Conservation (phyloP, 805 yeast species). For the Ogataea sp. region DNA sequence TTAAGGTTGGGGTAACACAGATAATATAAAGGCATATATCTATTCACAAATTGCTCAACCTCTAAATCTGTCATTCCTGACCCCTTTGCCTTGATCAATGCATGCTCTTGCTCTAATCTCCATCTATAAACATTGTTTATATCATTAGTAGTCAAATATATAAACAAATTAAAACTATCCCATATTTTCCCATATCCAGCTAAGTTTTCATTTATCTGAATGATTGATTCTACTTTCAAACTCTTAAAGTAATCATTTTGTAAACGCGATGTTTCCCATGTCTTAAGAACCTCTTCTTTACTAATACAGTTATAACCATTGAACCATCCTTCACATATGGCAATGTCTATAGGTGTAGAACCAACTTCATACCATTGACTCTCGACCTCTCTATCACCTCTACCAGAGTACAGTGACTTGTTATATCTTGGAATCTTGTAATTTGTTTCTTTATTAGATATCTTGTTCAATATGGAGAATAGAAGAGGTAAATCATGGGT, state of each 20-base stretch:
- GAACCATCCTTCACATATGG: slow-evolving; percentile 93
- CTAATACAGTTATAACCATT: slow-evolving; percentile 49
- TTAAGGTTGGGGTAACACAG: slow-evolving; percentile 41
- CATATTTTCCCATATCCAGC: slow-evolving; percentile 44
- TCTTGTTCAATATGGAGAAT: slow-evolving; percentile 25
- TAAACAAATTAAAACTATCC: slow-evolving; percentile 49
- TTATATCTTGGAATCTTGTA: slow-evolving; percentile 63
- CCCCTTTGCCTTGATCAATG: slow-evolving; percentile 44
- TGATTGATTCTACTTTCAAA: slow-evolving; percentile 13
- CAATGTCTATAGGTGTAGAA: slow-evolving; percentile 42
- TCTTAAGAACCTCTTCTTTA: slow-evolving; percentile 18
- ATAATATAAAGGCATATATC: slow-evolving; percentile 83
- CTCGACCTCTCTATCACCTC: slow-evolving; percentile 61
- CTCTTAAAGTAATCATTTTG: background rate
- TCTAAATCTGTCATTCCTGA: slow-evolving; percentile 73
- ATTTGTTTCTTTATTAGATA: slow-evolving; percentile 18
- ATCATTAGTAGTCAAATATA: slow-evolving; percentile 53
- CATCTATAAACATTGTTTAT: slow-evolving; percentile 63
- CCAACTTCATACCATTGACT: slow-evolving; percentile 28
- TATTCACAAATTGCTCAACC: slow-evolving; percentile 61
- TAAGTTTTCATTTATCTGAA: slow-evolving; percentile 46
- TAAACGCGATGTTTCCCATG: slow-evolving; percentile 19
- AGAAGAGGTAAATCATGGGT: slow-evolving; percentile 69
- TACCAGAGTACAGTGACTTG: slow-evolving; percentile 61
- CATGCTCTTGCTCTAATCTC: slow-evolving; percentile 74